These are phyloP conservation scores for Chiua virens DNA, from an alignment of 768 basidiomycete genomes.

Conservation along the genomic window DNA sequence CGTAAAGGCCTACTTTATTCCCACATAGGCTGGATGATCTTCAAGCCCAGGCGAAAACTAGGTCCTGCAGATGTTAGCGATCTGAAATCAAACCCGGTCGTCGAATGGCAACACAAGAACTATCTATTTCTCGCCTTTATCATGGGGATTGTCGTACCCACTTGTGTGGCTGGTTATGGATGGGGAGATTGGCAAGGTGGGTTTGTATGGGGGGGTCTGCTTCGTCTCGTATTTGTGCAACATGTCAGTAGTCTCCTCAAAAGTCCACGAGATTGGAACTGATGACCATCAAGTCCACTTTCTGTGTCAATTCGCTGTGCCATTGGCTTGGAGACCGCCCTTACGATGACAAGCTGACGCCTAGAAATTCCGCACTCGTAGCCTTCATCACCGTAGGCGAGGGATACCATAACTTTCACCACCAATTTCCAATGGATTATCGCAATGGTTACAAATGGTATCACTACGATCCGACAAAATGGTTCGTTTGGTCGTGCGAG, in stretches of 20 bases:
- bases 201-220: slow-evolving; percentile 79
- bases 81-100: slow-evolving; percentile 72
- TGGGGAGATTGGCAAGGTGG: slow-evolving; percentile 91
- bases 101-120: slow-evolving; percentile 85
- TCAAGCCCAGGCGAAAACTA: slow-evolving; percentile 87
- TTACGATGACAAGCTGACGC: slow-evolving; percentile 94
- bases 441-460: slow-evolving; percentile 91
- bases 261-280: not conserved
- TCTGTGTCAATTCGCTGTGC: slow-evolving; percentile 95
- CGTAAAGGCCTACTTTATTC: slow-evolving; percentile 86
- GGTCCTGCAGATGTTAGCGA: slow-evolving; percentile 91
- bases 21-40: slow-evolving; percentile 90
- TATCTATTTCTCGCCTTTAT: slow-evolving; percentile 69
- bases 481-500: slow-evolving; percentile 65
- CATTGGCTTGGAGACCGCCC: slow-evolving; percentile 94
- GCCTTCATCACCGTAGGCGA: slow-evolving; percentile 92
- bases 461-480: slow-evolving; percentile 93
- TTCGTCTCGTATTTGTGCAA: slow-evolving; percentile 82
- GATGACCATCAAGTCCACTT: slow-evolving; percentile 67
- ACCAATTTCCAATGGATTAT: slow-evolving; percentile 96
- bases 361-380: slow-evolving; percentile 85
- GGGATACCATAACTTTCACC: slow-evolving; percentile 99
- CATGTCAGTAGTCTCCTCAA: slow-evolving; percentile 51
- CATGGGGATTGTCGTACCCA: slow-evolving; percentile 75
- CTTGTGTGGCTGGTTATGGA: slow-evolving; percentile 68